Evolutionary conservation across 2,329 filamentous ascomycete genomes (phyloP), one percentile per base, ranked within the genome.

Genomic region (Colletotrichum camelliae): DNA sequence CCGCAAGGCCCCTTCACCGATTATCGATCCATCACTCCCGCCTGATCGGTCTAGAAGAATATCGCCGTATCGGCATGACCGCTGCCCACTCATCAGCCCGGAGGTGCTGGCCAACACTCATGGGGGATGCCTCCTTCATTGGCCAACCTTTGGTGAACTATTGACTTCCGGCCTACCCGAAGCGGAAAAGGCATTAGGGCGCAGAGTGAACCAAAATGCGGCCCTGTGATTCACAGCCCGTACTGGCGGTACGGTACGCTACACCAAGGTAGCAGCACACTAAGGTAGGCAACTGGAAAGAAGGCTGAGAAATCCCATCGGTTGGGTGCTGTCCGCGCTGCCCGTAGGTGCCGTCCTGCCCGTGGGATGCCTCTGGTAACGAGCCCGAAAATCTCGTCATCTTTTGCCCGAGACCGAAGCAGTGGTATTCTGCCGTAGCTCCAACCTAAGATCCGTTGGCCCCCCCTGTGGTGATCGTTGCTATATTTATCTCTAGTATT

Each of bases 401-500:
- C 16, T 72, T 61, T 39, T 72, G 61, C 69, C 68, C 68, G 72
- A 72, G 21, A 18, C 62, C 62, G 39, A 29, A 27, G 35, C 16
- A 18, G 29, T 66, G 37, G 31, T 61, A 58, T 33, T 43, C 68
- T 65, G 48, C 29, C 24, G 24, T 66, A n/a, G 61, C 39, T 27
- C 33, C 58, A 31, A 39, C 57, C 69, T 35, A 24, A 48, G 39
- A 67, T 62, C 55, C 39, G 31, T 48, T 57, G 55, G 15, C n/a
- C 37, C 21, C 58, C 67, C 73, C 39, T 72, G 73, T 58, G 62
- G 24, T 75, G 69, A 75, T 75, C 62, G 62, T 64, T 72, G 27
- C 69, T 75, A 75, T 72, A 68, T 67, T 72, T 75, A 72, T 62
- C 73, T 27, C 33, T 57, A 21, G 10, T 64, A 67, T 67, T 60